A percentile compares a stretch with the other conserved stretches of the same genome.
Conservation (phyloP, 768 basidiomycete species). For the Kwoniella sp. region DNA sequence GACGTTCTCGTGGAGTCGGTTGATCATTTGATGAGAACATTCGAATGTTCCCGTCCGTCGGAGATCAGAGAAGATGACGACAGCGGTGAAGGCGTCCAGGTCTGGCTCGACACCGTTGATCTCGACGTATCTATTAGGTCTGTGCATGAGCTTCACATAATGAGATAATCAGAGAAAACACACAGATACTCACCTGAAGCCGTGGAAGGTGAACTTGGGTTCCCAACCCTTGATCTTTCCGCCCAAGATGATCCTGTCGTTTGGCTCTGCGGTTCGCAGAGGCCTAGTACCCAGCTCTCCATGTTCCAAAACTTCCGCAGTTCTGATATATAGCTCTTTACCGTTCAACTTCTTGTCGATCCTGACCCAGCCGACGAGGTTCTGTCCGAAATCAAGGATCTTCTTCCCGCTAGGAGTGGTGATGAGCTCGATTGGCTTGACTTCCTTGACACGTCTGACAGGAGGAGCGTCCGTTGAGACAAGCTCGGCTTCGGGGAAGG, state of each 20-base stretch:
- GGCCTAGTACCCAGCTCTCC: slow-evolving; percentile 50
- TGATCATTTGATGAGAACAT: slow-evolving; percentile 42
- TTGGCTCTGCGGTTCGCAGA: slow-evolving; percentile 36
- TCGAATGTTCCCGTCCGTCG: slow-evolving; percentile 40
- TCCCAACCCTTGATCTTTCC: slow-evolving; percentile 36
- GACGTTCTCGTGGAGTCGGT: slow-evolving; percentile 41
- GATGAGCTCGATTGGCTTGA: slow-evolving; percentile 40
- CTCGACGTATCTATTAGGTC: slow-evolving; percentile 35
- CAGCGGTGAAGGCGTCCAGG: slow-evolving; percentile 25
- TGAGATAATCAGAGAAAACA: neutral
- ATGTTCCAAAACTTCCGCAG: slow-evolving; percentile 52
- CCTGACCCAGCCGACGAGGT: slow-evolving; percentile 49
- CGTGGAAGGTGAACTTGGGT: slow-evolving; percentile 53
- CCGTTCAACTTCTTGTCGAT: slow-evolving; percentile 23
- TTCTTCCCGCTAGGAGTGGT: slow-evolving; percentile 45
- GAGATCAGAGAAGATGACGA: slow-evolving; percentile 41
- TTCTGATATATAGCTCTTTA: slow-evolving; percentile 29
- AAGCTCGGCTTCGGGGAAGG: slow-evolving; percentile 26
- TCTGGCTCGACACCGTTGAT: slow-evolving; percentile 26
- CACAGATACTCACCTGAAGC: slow-evolving; percentile 47
- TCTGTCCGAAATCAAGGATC: slow-evolving; percentile 53
- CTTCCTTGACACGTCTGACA: slow-evolving; percentile 27
- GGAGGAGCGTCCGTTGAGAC: slow-evolving; percentile 43
- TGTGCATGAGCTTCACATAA: neutral
- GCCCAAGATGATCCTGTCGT: slow-evolving; percentile 31